phyloP scores from a whole-genome alignment of 495 filamentous ascomycete species.

The Beverwykella pulmonaria region DNA sequence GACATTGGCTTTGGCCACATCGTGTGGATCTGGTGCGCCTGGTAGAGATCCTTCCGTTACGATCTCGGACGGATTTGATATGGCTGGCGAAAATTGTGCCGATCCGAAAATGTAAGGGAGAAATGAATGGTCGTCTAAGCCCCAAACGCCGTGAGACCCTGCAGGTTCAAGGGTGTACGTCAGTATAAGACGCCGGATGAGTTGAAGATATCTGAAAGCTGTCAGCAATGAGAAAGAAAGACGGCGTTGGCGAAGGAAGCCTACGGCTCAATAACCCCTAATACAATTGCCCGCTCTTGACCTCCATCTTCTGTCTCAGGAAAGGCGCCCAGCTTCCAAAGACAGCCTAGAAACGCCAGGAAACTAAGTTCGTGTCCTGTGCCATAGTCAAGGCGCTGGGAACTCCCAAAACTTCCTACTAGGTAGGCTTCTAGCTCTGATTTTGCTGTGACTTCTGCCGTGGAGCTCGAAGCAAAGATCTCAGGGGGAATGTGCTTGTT shows the following conservation, averaged over 20 bases:
- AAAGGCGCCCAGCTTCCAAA: constrained; percentile 91
- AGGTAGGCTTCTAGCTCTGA: constrained; percentile 79
- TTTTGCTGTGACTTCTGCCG: constrained; percentile 48
- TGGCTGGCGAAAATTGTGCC: constrained; percentile 78
- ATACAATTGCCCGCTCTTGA: constrained; percentile 74
- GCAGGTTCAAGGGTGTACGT: constrained; percentile 96
- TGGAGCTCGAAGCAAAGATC: constrained; percentile 33
- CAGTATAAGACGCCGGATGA: constrained; percentile 81
- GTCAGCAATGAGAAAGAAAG: constrained; percentile 1
- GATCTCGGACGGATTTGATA: constrained; percentile 59
- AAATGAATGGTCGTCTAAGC: constrained; percentile 95
- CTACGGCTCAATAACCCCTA: constrained; percentile 80
- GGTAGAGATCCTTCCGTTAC: constrained; percentile 74
- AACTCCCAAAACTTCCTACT: constrained; percentile 82
- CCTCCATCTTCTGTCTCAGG: constrained; percentile 52
- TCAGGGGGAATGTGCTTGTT: constrained; percentile 60
- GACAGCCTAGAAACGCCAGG: constrained; percentile 80
- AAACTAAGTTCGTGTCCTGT: constrained; percentile 97
- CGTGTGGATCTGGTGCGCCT: constrained; percentile 68
- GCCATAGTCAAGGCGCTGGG: constrained; percentile 89
- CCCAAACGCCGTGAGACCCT: constrained; percentile 95
- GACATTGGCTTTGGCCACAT: constrained; percentile 64
- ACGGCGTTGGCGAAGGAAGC: constrained; percentile 34
- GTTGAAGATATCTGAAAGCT: constrained; percentile 71
- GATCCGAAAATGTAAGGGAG: constrained; percentile 96